Percentiles rank a stretch among this genome's conserved stretches.
Conservation (phyloP, 2,329 filamentous ascomycete species). For the Emmonsia crescens region DNA sequence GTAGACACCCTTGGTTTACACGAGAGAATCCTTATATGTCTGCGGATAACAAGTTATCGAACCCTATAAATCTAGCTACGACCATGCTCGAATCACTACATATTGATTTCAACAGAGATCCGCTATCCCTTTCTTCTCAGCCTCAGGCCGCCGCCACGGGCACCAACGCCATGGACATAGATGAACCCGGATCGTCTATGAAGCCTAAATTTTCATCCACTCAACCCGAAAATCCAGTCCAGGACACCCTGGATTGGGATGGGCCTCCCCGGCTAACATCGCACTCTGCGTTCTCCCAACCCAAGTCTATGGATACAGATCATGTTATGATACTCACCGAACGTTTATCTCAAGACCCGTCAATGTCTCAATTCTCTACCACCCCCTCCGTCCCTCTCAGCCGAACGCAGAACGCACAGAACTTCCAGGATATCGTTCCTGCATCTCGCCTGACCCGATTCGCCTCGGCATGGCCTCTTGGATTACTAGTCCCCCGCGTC, state of each 20-base stretch:
- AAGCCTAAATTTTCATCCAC: constrained; percentile 58
- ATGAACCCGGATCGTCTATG: constrained; percentile 37
- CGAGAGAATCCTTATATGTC: constrained; percentile 67
- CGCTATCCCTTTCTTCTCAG: constrained; percentile 34
- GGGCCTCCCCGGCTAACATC: constrained; percentile 51
- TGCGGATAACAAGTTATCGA: constrained; percentile 59
- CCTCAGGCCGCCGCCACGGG: constrained; percentile 26
- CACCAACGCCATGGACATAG: constrained; percentile 58
- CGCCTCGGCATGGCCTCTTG: constrained; percentile 68
- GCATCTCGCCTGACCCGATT: constrained; percentile 81
- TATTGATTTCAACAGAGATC: constrained; percentile 71
- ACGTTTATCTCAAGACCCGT: constrained; percentile 72
- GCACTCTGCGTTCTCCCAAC: constrained; percentile 38
- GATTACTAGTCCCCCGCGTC: constrained; percentile 68
- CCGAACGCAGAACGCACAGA: constrained; percentile 77
- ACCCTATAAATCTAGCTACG: constrained; percentile 79
- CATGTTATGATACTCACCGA: constrained; percentile 42
- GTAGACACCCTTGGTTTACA: constrained; percentile 91
- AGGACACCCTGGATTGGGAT: constrained; percentile 77
- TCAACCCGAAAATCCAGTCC: constrained; percentile 68
- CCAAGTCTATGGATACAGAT: constrained; percentile 26
- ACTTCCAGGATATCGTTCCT: constrained; percentile 85
- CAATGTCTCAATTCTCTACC: constrained; percentile 70
- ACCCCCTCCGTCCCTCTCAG: constrained; percentile 68
- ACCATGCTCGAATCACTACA: constrained; percentile 85